Evolutionary conservation across 148 eudicot genomes (phyloP).

Genomic region (Gaultheria prostrata): DNA sequence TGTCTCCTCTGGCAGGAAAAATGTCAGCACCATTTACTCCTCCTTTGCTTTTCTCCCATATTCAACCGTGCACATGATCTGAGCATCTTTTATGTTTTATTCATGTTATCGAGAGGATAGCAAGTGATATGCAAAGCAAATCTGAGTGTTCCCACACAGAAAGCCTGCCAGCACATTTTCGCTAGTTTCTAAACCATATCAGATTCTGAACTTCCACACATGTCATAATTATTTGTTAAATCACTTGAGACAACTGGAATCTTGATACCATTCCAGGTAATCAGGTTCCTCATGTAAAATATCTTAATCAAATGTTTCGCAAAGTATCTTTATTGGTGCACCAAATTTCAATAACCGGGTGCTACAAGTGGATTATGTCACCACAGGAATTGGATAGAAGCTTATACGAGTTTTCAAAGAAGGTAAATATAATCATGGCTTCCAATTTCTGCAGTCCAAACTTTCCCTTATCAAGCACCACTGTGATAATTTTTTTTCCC

Average conservation of each 20-base stretch:
- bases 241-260: neutral
- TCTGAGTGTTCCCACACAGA: neutral
- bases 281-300: neutral
- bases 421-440: neutral
- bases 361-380: neutral
- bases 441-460: neutral
- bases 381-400: neutral
- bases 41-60: neutral
- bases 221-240: neutral
- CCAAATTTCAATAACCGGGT: neutral
- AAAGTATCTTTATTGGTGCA: neutral
- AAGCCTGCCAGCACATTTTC: neutral
- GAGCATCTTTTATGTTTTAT: neutral
- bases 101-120: neutral
- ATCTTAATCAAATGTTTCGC: neutral
- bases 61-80: neutral
- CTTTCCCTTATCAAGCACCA: neutral
- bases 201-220: neutral
- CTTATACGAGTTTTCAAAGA: neutral
- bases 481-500: neutral
- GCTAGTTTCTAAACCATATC: neutral
- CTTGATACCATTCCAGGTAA: no score
- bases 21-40: neutral
- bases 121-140: neutral
- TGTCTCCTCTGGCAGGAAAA: slow-evolving; percentile 1